Evolutionary conservation across 169 alveolate species (phyloP).

Genomic region (Eimeria tenella): DNA sequence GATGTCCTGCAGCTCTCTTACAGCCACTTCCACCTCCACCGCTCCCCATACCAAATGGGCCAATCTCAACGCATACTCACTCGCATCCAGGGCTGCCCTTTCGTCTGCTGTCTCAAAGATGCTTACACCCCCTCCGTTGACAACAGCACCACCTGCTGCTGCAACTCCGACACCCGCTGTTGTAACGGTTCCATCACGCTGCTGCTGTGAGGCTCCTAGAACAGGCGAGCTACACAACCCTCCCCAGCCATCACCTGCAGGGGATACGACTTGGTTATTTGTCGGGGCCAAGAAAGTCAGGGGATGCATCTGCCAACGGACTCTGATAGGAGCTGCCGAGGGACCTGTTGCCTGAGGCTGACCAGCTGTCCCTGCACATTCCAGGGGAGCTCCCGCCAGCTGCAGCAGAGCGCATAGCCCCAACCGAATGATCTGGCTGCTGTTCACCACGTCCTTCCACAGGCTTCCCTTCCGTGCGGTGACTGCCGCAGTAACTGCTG

Average conservation of each 20-base stretch:
- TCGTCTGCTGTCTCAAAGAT: constrained; percentile 60
- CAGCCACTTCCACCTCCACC: constrained; percentile 74
- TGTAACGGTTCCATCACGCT: background rate
- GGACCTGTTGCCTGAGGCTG: constrained; percentile 19
- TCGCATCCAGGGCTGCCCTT: constrained; percentile 70
- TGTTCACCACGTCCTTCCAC: constrained; percentile 62
- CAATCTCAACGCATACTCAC: constrained; percentile 73
- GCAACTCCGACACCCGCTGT: background rate
- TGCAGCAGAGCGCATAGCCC: constrained; percentile 63
- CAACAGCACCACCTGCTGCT: background rate
- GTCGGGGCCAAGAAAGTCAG: constrained; percentile 60
- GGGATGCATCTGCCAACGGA: constrained; percentile 77
- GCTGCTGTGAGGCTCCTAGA: background rate
- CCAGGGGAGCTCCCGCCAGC: constrained; percentile 72
- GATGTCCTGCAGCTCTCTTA: constrained; percentile 66
- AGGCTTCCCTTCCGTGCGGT: constrained; percentile 51
- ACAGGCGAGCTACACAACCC: background rate
- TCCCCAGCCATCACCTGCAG: constrained; percentile 1
- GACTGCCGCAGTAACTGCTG: constrained; percentile 47
- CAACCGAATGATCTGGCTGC: constrained; percentile 72
- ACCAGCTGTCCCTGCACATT: constrained; percentile 62
- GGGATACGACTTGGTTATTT: background rate
- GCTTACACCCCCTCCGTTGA: background rate
- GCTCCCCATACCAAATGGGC: constrained; percentile 54
- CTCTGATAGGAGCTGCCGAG: background rate